These are phyloP conservation scores for Petasospora rhodanensis DNA, from an alignment of 1,139 yeast species.

Conservation along the genomic window DNA sequence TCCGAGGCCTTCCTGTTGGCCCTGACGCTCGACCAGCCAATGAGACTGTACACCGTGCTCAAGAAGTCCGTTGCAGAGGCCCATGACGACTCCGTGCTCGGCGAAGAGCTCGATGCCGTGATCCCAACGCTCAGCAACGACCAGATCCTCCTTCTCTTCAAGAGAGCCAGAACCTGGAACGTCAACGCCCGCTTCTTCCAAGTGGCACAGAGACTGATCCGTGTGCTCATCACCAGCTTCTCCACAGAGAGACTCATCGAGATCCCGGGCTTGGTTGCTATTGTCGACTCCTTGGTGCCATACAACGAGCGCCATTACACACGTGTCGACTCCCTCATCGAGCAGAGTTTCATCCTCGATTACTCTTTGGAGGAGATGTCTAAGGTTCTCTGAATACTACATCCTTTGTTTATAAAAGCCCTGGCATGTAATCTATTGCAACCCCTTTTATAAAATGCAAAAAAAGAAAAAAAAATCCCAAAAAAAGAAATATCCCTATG, in stretches of 20 bases:
- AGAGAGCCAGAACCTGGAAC: conserved; percentile 91
- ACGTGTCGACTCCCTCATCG: conserved; percentile 73
- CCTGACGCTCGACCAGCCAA: conserved; percentile 78
- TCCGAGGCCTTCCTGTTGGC: conserved; percentile 84
- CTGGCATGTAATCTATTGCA: too few relatives aligned
- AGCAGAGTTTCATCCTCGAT: conserved; percentile 80
- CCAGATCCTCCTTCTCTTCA: conserved; percentile 56
- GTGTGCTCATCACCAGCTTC: conserved; percentile 55
- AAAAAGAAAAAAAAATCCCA: not conserved
- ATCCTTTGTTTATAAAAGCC: too few relatives aligned
- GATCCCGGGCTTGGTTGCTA: conserved; percentile 61
- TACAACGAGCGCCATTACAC: conserved; percentile 82
- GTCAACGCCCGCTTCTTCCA: conserved; percentile 78
- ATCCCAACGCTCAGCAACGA: conserved; percentile 54
- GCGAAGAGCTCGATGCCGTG: conserved; percentile 60
- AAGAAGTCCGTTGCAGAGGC: conserved; percentile 42
- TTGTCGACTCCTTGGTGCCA: conserved; percentile 74
- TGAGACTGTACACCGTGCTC: conserved; percentile 71
- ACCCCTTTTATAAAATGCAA: too few relatives aligned
- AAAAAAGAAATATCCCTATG: not conserved
- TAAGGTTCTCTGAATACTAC: conserved; percentile 29
- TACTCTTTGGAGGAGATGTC: conserved; percentile 80
- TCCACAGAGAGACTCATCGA: conserved; percentile 52
- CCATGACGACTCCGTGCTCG: conserved; percentile 39
- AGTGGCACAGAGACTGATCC: conserved; percentile 72